Percentiles rank a stretch among this genome's conserved stretches.
These are phyloP conservation scores for Pythium sp. DNA, from an alignment of 352 stramenopile species.

Conservation along the genomic window DNA sequence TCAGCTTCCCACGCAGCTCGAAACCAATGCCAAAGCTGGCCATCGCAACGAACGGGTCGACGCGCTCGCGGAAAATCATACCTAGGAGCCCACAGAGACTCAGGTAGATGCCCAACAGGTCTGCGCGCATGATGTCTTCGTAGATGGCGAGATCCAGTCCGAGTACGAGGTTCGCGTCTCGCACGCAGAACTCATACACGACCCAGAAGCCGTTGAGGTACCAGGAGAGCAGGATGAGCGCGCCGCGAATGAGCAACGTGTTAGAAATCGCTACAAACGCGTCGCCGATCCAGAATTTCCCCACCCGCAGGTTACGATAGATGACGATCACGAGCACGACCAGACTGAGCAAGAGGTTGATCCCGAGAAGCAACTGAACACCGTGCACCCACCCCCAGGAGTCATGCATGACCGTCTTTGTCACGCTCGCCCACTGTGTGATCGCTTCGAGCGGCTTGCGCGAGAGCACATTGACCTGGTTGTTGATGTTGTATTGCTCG, in stretches of 20 bases:
- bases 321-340: slow-evolving; percentile 28
- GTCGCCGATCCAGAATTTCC: slow-evolving; percentile 44
- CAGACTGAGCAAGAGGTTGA: slow-evolving; percentile 30
- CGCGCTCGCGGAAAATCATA: background rate
- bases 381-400: slow-evolving; percentile 44
- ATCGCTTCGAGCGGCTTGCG: slow-evolving; percentile 9
- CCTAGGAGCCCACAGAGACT: slow-evolving; percentile 6
- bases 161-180: slow-evolving; percentile 20
- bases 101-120: slow-evolving; percentile 20
- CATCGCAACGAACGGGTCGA: slow-evolving; percentile 6
- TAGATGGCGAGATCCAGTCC: slow-evolving; percentile 23
- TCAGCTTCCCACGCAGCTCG: background rate
- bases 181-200: slow-evolving; percentile 33
- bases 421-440: slow-evolving; percentile 5
- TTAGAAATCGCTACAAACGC: slow-evolving; percentile 35
- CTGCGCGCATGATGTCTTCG: slow-evolving; percentile 30
- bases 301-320: slow-evolving; percentile 26
- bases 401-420: slow-evolving; percentile 10
- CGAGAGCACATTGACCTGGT: slow-evolving; percentile 16
- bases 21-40: background rate
- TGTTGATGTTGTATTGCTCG: slow-evolving; percentile 25
- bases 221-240: slow-evolving; percentile 28
- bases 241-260: slow-evolving; percentile 18
- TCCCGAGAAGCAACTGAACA: slow-evolving; percentile 35
- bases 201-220: slow-evolving; percentile 36